Percentiles rank a stretch among this genome's conserved stretches.
phyloP scores from a whole-genome alignment of 192 early-diverging fungal genomes.

The Backusella parvicylindrica region DNA sequence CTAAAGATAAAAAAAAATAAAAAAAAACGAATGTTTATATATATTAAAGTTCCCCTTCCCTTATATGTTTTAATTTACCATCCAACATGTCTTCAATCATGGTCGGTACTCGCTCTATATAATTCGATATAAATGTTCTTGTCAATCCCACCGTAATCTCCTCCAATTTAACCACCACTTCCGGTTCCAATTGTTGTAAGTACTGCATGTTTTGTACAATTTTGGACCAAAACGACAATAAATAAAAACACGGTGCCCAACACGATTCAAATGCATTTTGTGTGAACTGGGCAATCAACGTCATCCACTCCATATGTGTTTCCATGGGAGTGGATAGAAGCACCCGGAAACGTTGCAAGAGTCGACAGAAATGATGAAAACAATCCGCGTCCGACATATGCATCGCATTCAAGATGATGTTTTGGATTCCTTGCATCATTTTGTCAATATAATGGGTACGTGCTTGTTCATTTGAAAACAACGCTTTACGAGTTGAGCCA shows the following conservation, averaged over 20 bases:
- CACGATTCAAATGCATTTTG: slow-evolving; percentile 56
- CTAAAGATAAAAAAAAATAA: slow-evolving; percentile 25
- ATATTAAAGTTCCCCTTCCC: not conserved
- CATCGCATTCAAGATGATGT: slow-evolving; percentile 56
- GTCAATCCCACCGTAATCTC: slow-evolving; percentile 45
- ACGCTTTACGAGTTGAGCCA: slow-evolving; percentile 78
- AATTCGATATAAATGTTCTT: slow-evolving; percentile 46
- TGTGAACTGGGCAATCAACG: slow-evolving; percentile 57
- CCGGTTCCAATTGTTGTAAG: slow-evolving; percentile 34
- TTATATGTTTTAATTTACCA: slow-evolving; percentile 33
- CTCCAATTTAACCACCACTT: slow-evolving; percentile 43
- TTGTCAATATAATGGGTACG: slow-evolving; percentile 61
- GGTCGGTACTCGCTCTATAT: slow-evolving; percentile 46
- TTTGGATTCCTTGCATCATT: slow-evolving; percentile 64
- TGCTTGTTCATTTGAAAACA: slow-evolving; percentile 70
- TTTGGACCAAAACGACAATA: slow-evolving; percentile 87
- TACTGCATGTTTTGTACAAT: slow-evolving; percentile 57
- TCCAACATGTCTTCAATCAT: slow-evolving; percentile 51
- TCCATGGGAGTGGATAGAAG: slow-evolving; percentile 74
- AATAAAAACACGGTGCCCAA: slow-evolving; percentile 64
- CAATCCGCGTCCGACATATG: slow-evolving; percentile 71
- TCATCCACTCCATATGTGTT: slow-evolving; percentile 70
- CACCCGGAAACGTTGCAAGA: slow-evolving; percentile 76
- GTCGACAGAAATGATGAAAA: slow-evolving; percentile 80
- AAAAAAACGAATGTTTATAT: not conserved